Conservation (phyloP, 495 filamentous ascomycete genomes). For the Halenospora varia region DNA sequence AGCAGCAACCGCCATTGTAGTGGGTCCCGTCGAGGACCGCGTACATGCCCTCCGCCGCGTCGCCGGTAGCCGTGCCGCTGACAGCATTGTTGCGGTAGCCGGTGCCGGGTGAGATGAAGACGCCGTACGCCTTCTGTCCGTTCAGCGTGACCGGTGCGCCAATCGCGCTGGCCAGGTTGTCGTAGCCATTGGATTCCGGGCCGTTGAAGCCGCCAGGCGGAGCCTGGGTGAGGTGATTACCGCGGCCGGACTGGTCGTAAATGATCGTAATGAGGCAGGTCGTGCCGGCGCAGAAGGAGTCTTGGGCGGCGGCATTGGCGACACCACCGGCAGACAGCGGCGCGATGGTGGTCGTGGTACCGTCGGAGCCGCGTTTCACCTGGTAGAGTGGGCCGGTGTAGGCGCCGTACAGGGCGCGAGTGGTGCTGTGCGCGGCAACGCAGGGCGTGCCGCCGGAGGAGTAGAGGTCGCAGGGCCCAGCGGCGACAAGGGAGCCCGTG, state of each 20-base stretch:
- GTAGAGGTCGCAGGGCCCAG: conserved; percentile 55
- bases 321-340: conserved; percentile 47
- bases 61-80: conserved; percentile 46
- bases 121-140: conserved; percentile 55
- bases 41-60: conserved; percentile 54
- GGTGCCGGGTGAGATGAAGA: conserved; percentile 51
- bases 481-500: conserved; percentile 37
- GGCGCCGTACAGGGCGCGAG: conserved; percentile 50
- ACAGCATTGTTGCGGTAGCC: conserved; percentile 51
- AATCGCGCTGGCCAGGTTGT: conserved; percentile 49
- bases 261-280: conserved; percentile 56
- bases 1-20: conserved; percentile 55
- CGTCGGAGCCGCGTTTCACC: conserved; percentile 47
- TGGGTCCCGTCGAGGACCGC: conserved; percentile 56
- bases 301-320: conserved; percentile 52
- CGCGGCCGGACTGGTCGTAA: conserved; percentile 56
- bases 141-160: conserved; percentile 56
- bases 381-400: conserved; percentile 52
- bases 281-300: conserved; percentile 51
- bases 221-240: conserved; percentile 54
- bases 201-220: conserved; percentile 48
- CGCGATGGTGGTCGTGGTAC: conserved; percentile 38
- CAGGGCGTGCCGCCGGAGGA: conserved; percentile 47
- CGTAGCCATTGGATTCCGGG: conserved; percentile 48
- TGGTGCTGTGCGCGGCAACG: conserved; percentile 56